Evolutionary conservation across 768 basidiomycete species (phyloP).

Genomic region (Termitomyces sp.): DNA sequence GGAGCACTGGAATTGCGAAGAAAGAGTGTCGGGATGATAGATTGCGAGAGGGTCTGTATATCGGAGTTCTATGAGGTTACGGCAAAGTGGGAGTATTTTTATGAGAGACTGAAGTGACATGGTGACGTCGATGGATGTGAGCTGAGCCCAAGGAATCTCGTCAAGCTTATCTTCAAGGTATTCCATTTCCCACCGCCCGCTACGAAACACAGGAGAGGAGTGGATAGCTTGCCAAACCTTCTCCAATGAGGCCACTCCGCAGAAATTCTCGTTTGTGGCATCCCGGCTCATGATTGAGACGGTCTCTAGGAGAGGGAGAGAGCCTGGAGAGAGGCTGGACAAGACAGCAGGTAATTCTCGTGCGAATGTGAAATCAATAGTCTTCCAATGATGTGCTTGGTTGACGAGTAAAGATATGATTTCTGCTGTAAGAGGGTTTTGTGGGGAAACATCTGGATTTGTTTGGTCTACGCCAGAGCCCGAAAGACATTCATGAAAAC

Average conservation of each 20-base stretch:
- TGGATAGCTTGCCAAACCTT: neutral
- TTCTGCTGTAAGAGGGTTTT: neutral
- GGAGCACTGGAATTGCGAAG: neutral
- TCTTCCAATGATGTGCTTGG: constrained; percentile 7
- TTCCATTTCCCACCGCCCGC: constrained; percentile 5
- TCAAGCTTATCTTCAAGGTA: neutral
- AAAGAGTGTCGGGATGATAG: neutral
- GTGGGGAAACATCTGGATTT: neutral
- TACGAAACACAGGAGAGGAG: neutral
- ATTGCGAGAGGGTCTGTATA: neutral
- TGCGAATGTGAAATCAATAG: constrained; percentile 5
- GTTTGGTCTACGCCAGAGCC: neutral
- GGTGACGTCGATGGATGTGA: constrained; percentile 6
- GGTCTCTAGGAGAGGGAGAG: neutral
- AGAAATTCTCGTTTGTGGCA: neutral
- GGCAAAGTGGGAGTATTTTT: constrained; percentile 4
- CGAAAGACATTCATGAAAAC: neutral
- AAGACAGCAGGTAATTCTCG: neutral
- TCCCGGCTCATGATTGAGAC: constrained; percentile 2
- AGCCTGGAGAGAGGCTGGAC: neutral
- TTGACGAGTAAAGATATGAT: constrained; percentile 6
- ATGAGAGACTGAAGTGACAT: constrained; percentile 4
- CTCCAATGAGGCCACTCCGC: neutral
- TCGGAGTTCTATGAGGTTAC: constrained; percentile 6
- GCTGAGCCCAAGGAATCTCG: constrained; percentile 5